Evolutionary conservation across 2,329 filamentous ascomycete species (phyloP), one percentile per base, ranked within the genome.

Genomic region (Colletotrichum theobromicola): DNA sequence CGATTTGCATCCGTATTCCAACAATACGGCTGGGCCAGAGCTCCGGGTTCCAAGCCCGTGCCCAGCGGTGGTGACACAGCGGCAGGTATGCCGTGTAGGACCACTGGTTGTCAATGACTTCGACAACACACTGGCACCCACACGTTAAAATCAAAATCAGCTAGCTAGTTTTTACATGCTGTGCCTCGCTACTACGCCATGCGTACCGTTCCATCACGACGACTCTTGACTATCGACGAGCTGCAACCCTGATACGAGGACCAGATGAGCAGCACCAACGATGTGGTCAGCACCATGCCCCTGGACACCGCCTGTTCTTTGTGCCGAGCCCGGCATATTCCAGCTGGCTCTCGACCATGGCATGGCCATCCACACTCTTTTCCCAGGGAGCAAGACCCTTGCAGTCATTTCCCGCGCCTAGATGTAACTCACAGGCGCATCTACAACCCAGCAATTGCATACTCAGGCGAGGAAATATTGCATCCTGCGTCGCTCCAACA

Each of bases 311-410:
- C 61, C 67, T 61, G 7, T 37, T 28, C 24, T 34, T 61, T 13
- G 30, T 61, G 71, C 71, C 67, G 67, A 74, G 53, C 71, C 37
- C 67, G 61, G 46, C 71, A 66, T 74, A 16, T 57, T 26, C 46
- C 61, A 66, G 16, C 53, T 30, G 24, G 30, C 24, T 28, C 6
- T 30, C n/a, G 15, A 65, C 9, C 30, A 30, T 61, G 13, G 66
- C 4, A 13, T n/a, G 50, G 58, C 34, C 32, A 60, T 37, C 21
- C 46, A 57, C 30, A 13, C 9, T 42, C 21, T 30, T 30, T 7
- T n/a, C 61, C 16, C 26, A 24, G 15, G n/a, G 10, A 46, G 42
- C 42, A 35, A 42, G 46, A 69, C 65, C 34, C 68, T 57, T 72
- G 18, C n/a, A 28, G 32, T 24, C 42, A 60, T 62, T 58, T 72